Conservation (phyloP, 352 stramenopile genomes). For the Pseudoperonospora humuli region DNA sequence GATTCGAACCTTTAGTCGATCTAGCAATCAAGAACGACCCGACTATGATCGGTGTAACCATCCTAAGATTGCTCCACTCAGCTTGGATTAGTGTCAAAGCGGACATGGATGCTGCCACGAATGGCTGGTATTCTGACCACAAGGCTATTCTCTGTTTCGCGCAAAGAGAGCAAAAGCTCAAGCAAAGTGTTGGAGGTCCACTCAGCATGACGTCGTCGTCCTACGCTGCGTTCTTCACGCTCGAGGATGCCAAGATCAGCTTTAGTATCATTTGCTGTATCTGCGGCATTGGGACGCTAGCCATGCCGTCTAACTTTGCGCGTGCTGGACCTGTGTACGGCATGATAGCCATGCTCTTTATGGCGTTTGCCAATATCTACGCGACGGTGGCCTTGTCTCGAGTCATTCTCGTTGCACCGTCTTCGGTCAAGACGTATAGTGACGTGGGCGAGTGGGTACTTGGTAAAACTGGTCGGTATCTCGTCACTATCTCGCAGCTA, state of each 20-base stretch:
- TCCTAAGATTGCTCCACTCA: no score
- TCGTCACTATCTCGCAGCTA: conserved; percentile 30
- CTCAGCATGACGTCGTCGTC: no score
- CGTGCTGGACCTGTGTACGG: conserved; percentile 30
- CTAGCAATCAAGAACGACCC: no score
- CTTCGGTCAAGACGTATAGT: conserved; percentile 35
- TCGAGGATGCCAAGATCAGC: background rate
- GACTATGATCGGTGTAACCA: no score
- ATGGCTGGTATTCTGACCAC: no score
- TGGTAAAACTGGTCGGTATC: conserved; percentile 27
- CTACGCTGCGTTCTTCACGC: conserved; percentile 1
- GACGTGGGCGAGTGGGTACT: conserved; percentile 45
- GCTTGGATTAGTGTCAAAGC: no score
- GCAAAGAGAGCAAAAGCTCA: no score
- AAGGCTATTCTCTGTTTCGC: no score
- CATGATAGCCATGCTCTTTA: conserved; percentile 36
- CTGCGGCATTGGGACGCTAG: conserved; percentile 48
- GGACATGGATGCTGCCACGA: no score
- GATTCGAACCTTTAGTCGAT: no score
- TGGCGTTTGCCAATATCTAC: conserved; percentile 46
- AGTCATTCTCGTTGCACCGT: conserved; percentile 41
- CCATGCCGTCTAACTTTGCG: conserved; percentile 47
- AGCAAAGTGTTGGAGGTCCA: no score
- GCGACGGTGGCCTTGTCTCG: conserved; percentile 37
- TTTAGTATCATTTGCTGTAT: conserved; percentile 30